Evolutionary conservation across 2,329 filamentous ascomycete species (phyloP).

Genomic region (Metarhizium album): DNA sequence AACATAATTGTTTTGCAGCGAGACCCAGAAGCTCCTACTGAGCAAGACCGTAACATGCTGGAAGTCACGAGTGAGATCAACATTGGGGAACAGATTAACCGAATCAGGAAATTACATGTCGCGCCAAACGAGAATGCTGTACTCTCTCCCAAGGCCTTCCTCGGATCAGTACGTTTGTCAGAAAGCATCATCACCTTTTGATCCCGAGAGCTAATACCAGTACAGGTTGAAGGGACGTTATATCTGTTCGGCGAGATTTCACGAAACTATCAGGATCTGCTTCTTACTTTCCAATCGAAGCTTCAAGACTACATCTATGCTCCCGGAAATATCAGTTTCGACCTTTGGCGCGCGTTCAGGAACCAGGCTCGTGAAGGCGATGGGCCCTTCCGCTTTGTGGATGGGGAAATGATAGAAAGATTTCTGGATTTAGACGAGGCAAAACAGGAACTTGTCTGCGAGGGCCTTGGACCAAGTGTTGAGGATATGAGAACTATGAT

Average conservation of each 20-base stretch:
- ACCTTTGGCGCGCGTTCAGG: constrained; percentile 70
- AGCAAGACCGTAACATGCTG: constrained; percentile 60
- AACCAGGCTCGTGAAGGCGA: constrained; percentile 62
- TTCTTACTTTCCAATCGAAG: constrained; percentile 69
- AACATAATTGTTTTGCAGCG: constrained; percentile 74
- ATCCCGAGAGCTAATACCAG: constrained; percentile 11
- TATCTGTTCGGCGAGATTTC: constrained; percentile 81
- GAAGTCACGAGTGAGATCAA: constrained; percentile 71
- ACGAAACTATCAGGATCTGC: constrained; percentile 59
- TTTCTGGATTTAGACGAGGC: constrained; percentile 64
- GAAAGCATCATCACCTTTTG: background rate
- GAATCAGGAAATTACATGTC: constrained; percentile 65
- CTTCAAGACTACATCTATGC: constrained; percentile 57
- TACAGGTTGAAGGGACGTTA: constrained; percentile 75
- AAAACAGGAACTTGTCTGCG: constrained; percentile 40
- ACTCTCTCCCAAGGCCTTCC: constrained; percentile 72
- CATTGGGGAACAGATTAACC: constrained; percentile 88
- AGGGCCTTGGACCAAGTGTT: constrained; percentile 48
- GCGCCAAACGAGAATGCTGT: constrained; percentile 51
- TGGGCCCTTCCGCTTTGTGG: constrained; percentile 77
- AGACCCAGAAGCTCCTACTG: constrained; percentile 61
- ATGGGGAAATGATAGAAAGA: constrained; percentile 80
- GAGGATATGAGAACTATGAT: constrained; percentile 52
- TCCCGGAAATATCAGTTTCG: constrained; percentile 66
- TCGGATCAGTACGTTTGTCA: constrained; percentile 63